These are phyloP conservation scores for Syzygium jambos DNA, from an alignment of 345 rosid genomes.

Conservation along the genomic window DNA sequence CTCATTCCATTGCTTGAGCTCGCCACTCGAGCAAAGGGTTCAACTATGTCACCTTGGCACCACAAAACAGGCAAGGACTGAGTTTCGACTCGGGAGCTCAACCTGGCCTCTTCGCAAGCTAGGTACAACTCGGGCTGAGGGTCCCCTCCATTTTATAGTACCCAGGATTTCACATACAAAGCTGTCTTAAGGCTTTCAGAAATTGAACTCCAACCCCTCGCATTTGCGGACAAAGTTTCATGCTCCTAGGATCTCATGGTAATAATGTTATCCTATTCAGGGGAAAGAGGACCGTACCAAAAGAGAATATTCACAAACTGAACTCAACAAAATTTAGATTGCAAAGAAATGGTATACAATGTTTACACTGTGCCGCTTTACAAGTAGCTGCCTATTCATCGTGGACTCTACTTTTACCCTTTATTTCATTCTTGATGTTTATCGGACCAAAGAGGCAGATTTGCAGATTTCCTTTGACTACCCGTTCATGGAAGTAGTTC, in stretches of 20 bases:
- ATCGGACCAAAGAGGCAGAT: constrained; percentile 66
- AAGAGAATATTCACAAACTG: not conserved
- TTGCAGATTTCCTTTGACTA: constrained; percentile 41
- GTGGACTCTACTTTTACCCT: constrained; percentile 19
- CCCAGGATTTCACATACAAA: not conserved
- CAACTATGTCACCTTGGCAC: not conserved
- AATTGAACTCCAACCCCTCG: not conserved
- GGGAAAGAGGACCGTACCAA: not conserved
- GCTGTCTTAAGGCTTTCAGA: not conserved
- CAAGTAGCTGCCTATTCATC: constrained; percentile 3
- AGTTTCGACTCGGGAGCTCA: not conserved
- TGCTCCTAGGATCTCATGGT: not conserved
- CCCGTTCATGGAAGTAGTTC: constrained; percentile 51
- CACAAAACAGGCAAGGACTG: not conserved
- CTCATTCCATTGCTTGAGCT: not conserved
- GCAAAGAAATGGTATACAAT: not conserved
- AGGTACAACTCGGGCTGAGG: not conserved
- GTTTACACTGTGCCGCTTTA: not conserved
- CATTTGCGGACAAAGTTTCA: not conserved
- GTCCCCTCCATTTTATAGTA: not conserved
- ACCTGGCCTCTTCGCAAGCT: not conserved
- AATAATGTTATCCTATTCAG: not conserved
- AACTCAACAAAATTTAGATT: not conserved
- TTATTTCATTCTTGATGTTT: constrained; percentile 13
- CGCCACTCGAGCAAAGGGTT: not conserved